Percentiles rank a stretch among this genome's conserved stretches.
phyloP scores from a whole-genome alignment of 2,329 filamentous ascomycete species.

The Emericellopsis cladophorae region DNA sequence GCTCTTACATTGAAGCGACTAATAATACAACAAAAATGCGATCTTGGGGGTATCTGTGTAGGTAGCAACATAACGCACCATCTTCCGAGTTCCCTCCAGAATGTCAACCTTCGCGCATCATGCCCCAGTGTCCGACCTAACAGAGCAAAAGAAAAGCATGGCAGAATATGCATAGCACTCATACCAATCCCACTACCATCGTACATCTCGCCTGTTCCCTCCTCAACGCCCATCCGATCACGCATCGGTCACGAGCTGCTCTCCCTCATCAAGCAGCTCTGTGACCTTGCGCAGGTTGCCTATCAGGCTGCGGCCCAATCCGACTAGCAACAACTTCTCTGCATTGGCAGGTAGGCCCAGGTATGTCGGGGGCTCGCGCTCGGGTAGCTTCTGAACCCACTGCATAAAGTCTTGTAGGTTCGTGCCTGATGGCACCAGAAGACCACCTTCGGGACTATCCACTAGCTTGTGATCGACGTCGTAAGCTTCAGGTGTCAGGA shows the following conservation, averaged over 20 bases:
- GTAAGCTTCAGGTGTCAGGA: slow-evolving; percentile 80
- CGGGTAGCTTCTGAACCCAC: slow-evolving; percentile 86
- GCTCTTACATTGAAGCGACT: no score
- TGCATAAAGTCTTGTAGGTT: slow-evolving; percentile 73
- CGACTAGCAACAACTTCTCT: slow-evolving; percentile 86
- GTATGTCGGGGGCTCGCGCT: slow-evolving; percentile 93
- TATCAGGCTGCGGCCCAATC: slow-evolving; percentile 75
- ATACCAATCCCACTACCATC: neutral
- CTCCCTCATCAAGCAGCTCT: slow-evolving; percentile 83
- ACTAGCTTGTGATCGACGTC: slow-evolving; percentile 88
- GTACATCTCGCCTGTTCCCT: neutral
- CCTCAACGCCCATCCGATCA: slow-evolving; percentile 5
- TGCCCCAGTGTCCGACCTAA: no score
- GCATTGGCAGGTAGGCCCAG: slow-evolving; percentile 89
- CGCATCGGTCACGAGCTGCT: slow-evolving; percentile 69
- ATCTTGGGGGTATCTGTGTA: no score
- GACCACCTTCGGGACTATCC: slow-evolving; percentile 46
- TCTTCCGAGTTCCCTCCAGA: no score
- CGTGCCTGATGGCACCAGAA: slow-evolving; percentile 70
- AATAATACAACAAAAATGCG: no score
- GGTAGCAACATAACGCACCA: no score
- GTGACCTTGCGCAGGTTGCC: slow-evolving; percentile 74
- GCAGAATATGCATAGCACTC: no score
- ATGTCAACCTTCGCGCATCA: no score
- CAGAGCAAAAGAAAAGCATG: no score